Percentiles rank a stretch among this genome's conserved stretches.
Conservation (phyloP, 2,329 filamentous ascomycete species). For the Fusarium bulbicola region DNA sequence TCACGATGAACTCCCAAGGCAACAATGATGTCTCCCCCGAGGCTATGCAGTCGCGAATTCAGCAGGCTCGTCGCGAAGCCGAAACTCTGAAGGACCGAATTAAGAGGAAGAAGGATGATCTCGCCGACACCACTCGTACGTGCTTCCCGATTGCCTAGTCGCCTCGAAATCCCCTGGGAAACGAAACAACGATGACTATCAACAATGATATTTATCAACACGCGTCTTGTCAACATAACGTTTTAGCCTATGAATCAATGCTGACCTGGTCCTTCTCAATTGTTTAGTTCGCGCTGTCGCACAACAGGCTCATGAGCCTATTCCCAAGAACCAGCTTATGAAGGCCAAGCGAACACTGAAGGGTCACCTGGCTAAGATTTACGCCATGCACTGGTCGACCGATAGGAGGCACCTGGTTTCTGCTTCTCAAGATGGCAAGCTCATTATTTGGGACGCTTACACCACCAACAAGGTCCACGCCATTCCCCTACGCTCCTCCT, state of each 20-base stretch:
- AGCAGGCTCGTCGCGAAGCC: slow-evolving; percentile 93
- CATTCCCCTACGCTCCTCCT: slow-evolving; percentile 95
- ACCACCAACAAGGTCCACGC: slow-evolving; percentile 99
- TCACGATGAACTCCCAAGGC: slow-evolving; percentile 65
- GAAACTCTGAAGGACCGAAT: slow-evolving; percentile 98
- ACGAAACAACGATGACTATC: neutral
- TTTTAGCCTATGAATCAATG: slow-evolving; percentile 13
- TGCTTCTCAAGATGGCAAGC: slow-evolving; percentile 97
- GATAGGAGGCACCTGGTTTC: slow-evolving; percentile 97
- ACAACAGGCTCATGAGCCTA: slow-evolving; percentile 88
- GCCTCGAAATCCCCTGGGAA: neutral
- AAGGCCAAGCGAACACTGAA: slow-evolving; percentile 97
- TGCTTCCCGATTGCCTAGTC: slow-evolving; percentile 40
- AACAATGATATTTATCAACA: neutral
- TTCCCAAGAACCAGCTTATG: slow-evolving; percentile 93
- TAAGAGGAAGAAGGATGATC: slow-evolving; percentile 99
- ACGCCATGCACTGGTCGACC: slow-evolving; percentile 99
- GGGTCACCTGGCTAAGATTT: slow-evolving; percentile 98
- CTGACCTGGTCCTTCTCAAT: slow-evolving; percentile 37
- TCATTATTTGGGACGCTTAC: slow-evolving; percentile 99
- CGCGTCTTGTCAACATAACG: neutral
- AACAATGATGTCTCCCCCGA: slow-evolving; percentile 73
- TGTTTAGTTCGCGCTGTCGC: slow-evolving; percentile 86
- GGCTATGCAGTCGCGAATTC: slow-evolving; percentile 92
- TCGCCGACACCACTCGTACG: slow-evolving; percentile 97